Evolutionary conservation across 495 filamentous ascomycete species (phyloP), one percentile per base, ranked within the genome.

Genomic region (Trichoderma reesei): DNA sequence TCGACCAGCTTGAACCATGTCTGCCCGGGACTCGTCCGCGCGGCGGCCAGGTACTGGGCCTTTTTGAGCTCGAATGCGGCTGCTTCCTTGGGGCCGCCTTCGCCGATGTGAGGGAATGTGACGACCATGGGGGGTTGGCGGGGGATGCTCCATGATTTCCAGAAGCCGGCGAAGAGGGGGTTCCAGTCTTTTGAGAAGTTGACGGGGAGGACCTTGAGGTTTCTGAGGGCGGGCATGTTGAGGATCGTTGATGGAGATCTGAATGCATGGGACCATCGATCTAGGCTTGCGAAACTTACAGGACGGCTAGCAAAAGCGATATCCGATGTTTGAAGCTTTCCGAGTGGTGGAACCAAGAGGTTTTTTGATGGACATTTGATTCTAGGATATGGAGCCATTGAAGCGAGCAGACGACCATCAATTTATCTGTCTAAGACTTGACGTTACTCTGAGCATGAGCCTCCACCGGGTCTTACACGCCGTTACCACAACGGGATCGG

Each of bases 81-180:
- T 4, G 7, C 44, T 8, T 48, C 44, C n/a, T 18, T 18, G 3
- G 44, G 44, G 3, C 44, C 44, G 8, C 44, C 44, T 26, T 26
- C 16, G 44, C 44, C 44, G 8, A 48, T 48, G 44, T 48, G 44
- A 48, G 44, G 44, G n/a, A 48, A 48, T 48, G 44, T 48, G 16
- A 18, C 44, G 3, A 48, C 44, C 44, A 48, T 48, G n/a, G 44
- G 16, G 2, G 44, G 16, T 18, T 48, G 44, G 7, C 44, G 2
- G n/a, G 44, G 44, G n/a, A 48, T 48, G n/a, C 44, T 48, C 44
- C 44, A 48, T 48, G 44, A 48, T n/a, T 48, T 48, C 44, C 44
- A 48, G 20, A 48, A 48, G 7, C 16, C 20, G 16, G 16, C n/a
- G 16, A 48, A 48, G 1, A 48, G 1, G 5, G 14, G 3, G 20